phyloP scores from a whole-genome alignment of 257 asterid genomes.

The Anisodus tanguticus region DNA sequence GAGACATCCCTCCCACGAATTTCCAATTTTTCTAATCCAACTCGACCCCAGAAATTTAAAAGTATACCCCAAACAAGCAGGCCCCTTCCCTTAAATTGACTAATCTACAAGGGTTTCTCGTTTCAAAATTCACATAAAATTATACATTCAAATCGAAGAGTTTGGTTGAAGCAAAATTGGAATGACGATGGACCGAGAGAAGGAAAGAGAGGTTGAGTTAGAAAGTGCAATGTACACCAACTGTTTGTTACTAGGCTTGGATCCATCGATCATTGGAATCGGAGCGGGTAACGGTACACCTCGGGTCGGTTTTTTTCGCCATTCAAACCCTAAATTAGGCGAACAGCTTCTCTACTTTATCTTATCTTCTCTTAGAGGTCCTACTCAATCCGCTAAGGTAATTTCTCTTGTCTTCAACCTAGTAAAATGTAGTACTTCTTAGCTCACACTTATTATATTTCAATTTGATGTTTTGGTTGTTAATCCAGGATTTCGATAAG shows the following conservation, averaged over 20 bases:
- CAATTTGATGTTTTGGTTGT: conserved; percentile 18
- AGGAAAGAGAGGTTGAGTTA: conserved; percentile 98
- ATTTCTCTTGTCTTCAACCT: neutral
- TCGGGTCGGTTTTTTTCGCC: conserved; percentile 93
- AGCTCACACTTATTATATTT: neutral
- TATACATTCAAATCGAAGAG: conserved; percentile 20
- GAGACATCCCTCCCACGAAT: conserved; percentile 37
- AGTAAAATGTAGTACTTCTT: neutral
- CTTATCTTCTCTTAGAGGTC: conserved; percentile 94
- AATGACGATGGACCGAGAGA: conserved; percentile 99
- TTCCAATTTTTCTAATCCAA: conserved; percentile 39
- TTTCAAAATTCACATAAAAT: neutral
- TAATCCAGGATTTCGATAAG: conserved; percentile 87
- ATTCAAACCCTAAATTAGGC: conserved; percentile 97
- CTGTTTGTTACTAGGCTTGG: conserved; percentile 93
- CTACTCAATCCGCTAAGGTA: conserved; percentile 96
- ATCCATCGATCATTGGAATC: conserved; percentile 88
- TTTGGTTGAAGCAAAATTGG: conserved; percentile 34
- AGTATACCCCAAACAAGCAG: neutral
- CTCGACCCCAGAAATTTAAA: conserved; percentile 39
- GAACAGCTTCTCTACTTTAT: conserved; percentile 97
- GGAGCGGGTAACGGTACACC: conserved; percentile 86
- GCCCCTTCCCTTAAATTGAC: conserved; percentile 23
- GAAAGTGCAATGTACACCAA: conserved; percentile 99
- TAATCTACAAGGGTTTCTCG: conserved; percentile 11